Percentiles rank a stretch among this genome's conserved stretches.
Conservation (phyloP, 805 yeast species). For the Maudiozyma barnettii region DNA sequence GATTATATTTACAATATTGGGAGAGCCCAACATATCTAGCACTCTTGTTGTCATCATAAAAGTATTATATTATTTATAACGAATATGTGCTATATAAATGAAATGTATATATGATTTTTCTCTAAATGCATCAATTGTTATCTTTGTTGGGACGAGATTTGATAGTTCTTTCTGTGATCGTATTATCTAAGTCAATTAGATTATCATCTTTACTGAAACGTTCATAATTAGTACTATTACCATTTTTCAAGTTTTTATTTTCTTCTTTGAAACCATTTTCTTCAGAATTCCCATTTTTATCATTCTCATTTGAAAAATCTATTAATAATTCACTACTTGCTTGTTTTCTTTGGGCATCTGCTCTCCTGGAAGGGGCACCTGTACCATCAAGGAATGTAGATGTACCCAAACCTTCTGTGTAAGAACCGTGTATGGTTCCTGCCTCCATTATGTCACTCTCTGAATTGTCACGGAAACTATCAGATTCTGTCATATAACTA, state of each 20-base stretch:
- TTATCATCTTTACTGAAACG: not conserved
- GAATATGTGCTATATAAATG: constrained; percentile 48
- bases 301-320: not conserved
- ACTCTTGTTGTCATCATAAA: not conserved
- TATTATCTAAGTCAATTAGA: not conserved
- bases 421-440: constrained; percentile 70
- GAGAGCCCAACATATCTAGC: too few relatives aligned
- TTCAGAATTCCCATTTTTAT: not conserved
- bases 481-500: constrained; percentile 39
- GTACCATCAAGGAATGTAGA: constrained; percentile 93
- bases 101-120: constrained; percentile 25
- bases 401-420: constrained; percentile 82
- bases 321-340: not conserved
- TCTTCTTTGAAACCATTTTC: not conserved
- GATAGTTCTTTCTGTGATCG: not conserved
- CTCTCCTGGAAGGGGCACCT: constrained; percentile 47
- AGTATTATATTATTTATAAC: constrained; percentile 50
- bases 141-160: not conserved
- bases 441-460: constrained; percentile 24
- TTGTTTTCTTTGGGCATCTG: not conserved
- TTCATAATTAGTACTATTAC: not conserved
- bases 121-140: constrained; percentile 41
- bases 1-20: too few relatives aligned
- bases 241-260: not conserved
- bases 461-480: not conserved